A percentile compares a stretch with the other conserved stretches of the same genome.
These are phyloP conservation scores for Backusella liffmaniae DNA, from an alignment of 192 early-diverging fungal species.

Conservation along the genomic window DNA sequence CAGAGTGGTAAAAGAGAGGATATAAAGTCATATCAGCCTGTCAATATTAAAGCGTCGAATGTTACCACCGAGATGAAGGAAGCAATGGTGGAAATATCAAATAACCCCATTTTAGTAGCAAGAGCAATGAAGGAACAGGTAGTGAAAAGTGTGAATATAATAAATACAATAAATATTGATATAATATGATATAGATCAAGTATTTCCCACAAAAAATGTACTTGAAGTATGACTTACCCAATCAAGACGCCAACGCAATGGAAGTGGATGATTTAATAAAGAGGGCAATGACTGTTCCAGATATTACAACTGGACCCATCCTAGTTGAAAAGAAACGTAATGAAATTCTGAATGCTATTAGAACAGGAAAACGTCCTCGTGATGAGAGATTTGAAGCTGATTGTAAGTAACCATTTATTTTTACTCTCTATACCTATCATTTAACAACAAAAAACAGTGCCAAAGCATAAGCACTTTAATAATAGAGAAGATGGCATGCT, in stretches of 20 bases:
- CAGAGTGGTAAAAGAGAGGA: neutral
- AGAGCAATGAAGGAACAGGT: conserved; percentile 27
- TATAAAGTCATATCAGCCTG: conserved; percentile 12
- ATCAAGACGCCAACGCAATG: neutral
- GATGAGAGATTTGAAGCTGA: conserved; percentile 19
- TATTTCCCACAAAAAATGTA: neutral
- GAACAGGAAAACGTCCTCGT: conserved; percentile 25
- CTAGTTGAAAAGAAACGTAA: conserved; percentile 34
- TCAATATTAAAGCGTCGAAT: conserved; percentile 16
- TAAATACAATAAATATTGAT: neutral
- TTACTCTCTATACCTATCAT: neutral
- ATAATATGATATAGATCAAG: neutral
- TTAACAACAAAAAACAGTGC: neutral
- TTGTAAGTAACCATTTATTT: conserved; percentile 9
- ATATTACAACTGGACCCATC: conserved; percentile 24
- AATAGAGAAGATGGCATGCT: conserved; percentile 23
- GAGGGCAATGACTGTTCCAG: conserved; percentile 18
- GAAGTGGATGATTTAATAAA: conserved; percentile 17
- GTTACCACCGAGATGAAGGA: neutral
- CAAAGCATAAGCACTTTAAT: conserved; percentile 7
- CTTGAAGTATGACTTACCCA: neutral
- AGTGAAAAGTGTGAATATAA: neutral
- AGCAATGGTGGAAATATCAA: neutral
- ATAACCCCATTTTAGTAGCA: conserved; percentile 5
- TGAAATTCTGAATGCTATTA: conserved; percentile 26